These are phyloP conservation scores for Lentinus brumalis DNA, from an alignment of 768 basidiomycete species.

Conservation along the genomic window DNA sequence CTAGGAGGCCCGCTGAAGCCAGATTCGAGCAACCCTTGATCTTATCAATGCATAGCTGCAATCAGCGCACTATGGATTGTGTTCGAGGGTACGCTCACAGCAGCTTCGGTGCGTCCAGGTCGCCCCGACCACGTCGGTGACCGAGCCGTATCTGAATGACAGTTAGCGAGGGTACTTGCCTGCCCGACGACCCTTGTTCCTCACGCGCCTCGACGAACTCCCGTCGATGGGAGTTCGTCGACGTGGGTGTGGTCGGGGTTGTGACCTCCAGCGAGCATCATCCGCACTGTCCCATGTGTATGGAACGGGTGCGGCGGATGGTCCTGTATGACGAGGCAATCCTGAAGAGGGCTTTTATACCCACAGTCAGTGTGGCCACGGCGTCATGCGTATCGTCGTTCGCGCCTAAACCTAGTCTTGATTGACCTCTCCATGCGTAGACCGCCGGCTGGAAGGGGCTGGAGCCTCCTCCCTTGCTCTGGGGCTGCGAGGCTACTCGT, in stretches of 20 bases:
- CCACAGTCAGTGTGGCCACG: conserved; percentile 19
- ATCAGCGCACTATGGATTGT: neutral
- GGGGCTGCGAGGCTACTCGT: neutral
- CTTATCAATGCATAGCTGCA: neutral
- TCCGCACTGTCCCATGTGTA: conserved; percentile 6
- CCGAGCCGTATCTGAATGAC: conserved; percentile 10
- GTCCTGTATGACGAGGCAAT: conserved; percentile 12
- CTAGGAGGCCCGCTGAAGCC: neutral
- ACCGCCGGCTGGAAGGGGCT: conserved; percentile 1
- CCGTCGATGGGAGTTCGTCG: conserved; percentile 7
- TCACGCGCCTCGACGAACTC: conserved; percentile 8
- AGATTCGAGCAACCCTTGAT: neutral
- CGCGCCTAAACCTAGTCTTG: conserved; percentile 11
- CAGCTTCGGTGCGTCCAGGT: neutral
- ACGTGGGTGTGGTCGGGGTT: conserved; percentile 2
- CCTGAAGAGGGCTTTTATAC: conserved; percentile 26
- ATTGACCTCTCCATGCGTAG: conserved; percentile 4
- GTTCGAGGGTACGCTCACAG: conserved; percentile 7
- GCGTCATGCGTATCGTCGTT: conserved; percentile 11
- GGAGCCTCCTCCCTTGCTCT: neutral
- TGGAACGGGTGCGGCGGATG: conserved; percentile 9
- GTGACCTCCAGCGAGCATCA: conserved; percentile 5
- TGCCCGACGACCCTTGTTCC: conserved; percentile 9
- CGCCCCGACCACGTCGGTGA: conserved; percentile 2
- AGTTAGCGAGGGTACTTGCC: conserved; percentile 1